Percentiles rank a stretch among this genome's conserved stretches.
phyloP scores from a whole-genome alignment of 306 rosid species.

The Betula pendula region DNA sequence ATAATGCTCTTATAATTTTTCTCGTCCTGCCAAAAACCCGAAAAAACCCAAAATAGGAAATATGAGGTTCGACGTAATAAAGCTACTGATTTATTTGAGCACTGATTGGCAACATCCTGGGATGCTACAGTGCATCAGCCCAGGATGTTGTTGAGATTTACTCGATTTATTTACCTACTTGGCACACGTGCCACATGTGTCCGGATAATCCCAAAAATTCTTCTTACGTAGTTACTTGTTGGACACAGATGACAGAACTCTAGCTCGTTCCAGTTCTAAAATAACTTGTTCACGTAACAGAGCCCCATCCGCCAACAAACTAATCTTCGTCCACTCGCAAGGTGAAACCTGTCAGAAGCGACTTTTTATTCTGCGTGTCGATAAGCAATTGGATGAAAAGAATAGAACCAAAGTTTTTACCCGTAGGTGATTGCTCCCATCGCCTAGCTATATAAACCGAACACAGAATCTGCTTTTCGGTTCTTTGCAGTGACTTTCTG shows the following conservation, averaged over 20 bases:
- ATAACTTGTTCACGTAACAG: background rate
- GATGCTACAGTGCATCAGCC: no score
- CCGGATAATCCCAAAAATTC: background rate
- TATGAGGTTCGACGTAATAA: no score
- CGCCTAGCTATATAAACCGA: background rate
- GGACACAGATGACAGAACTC: background rate
- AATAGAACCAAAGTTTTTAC: background rate
- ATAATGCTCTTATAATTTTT: no score
- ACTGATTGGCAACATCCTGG: no score
- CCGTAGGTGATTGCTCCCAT: background rate
- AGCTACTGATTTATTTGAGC: no score
- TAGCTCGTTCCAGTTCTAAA: background rate
- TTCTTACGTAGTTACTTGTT: background rate
- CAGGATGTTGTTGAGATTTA: no score
- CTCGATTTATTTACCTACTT: no score
- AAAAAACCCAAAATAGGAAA: no score
- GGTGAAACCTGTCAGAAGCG: background rate
- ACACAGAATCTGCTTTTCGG: background rate
- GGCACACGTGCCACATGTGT: background rate
- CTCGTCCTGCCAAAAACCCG: no score
- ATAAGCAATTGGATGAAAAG: background rate
- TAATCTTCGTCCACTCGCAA: background rate
- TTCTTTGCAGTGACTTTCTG: slow-evolving; percentile 12
- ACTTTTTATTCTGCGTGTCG: background rate
- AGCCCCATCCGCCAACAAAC: background rate